Evolutionary conservation across 257 asterid genomes (phyloP).

Genomic region (Przewalskia tangutica): DNA sequence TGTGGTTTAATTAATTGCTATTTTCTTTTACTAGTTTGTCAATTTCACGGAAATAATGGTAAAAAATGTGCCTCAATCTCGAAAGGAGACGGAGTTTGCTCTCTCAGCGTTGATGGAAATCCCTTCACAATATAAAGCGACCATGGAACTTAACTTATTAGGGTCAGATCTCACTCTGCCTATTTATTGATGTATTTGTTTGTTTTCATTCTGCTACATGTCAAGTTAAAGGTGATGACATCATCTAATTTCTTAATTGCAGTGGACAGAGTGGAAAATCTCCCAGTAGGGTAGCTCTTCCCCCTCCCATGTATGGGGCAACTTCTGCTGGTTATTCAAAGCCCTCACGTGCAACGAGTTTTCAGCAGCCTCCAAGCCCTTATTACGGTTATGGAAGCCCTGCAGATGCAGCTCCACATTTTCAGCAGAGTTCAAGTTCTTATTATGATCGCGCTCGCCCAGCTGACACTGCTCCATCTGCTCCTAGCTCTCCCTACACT

Average conservation of each 20-base stretch:
- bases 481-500: constrained; percentile 1
- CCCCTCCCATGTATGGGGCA: constrained; percentile 65
- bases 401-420: neutral
- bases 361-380: constrained; percentile 37
- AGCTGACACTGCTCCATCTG: constrained; percentile 29
- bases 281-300: constrained; percentile 59
- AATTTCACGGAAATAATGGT: constrained; percentile 91
- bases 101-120: constrained; percentile 93
- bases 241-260: constrained; percentile 7
- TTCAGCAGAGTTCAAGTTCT: constrained; percentile 20
- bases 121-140: constrained; percentile 89
- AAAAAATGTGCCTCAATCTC: constrained; percentile 49
- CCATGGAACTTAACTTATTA: constrained; percentile 73
- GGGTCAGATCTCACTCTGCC: constrained; percentile 32
- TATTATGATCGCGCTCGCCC: constrained; percentile 18
- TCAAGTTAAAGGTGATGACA: neutral
- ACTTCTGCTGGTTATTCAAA: neutral
- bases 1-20: neutral
- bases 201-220: neutral
- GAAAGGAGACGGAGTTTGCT: constrained; percentile 94
- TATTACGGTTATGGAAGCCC: constrained; percentile 12
- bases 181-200: neutral
- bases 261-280: constrained; percentile 47
- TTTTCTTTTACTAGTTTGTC: constrained; percentile 55
- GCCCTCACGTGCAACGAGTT: constrained; percentile 14